Evolutionary conservation across 1,284 basidiomycete genomes (phyloP).

Genomic region (Cryptococcus maquisensis): DNA sequence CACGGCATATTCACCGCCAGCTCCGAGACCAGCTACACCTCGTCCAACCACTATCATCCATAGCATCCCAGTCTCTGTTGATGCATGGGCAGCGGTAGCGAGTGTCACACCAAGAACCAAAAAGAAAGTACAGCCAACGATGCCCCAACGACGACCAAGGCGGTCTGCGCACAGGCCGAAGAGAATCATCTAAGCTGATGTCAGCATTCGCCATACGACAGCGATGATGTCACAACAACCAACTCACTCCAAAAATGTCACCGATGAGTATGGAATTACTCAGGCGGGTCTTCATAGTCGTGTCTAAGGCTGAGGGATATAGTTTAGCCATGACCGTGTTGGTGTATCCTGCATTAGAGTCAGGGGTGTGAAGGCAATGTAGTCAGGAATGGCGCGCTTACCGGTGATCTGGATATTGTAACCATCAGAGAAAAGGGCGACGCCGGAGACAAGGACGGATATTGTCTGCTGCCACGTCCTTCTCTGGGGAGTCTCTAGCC

Average conservation of each 20-base stretch:
- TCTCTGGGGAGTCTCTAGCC: constrained; percentile 3
- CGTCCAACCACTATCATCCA: constrained; percentile 71
- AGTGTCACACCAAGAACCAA: constrained; percentile 30
- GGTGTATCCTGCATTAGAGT: constrained; percentile 2
- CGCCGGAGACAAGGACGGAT: constrained; percentile 23
- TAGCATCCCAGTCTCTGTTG: constrained; percentile 51
- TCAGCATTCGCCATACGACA: neutral
- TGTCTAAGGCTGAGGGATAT: constrained; percentile 15
- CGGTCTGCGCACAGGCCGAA: constrained; percentile 30
- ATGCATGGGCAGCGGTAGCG: constrained; percentile 18
- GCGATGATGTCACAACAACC: neutral
- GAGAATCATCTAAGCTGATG: constrained; percentile 8
- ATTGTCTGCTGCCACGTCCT: constrained; percentile 8
- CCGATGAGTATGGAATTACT: constrained; percentile 30
- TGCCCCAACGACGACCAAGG: constrained; percentile 27
- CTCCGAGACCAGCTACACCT: constrained; percentile 66
- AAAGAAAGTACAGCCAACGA: constrained; percentile 27
- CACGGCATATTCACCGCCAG: constrained; percentile 71
- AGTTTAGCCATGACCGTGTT: constrained; percentile 17
- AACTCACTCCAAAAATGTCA: constrained; percentile 19
- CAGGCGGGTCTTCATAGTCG: constrained; percentile 27
- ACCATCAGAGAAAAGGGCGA: constrained; percentile 30
- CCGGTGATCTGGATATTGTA: constrained; percentile 29
- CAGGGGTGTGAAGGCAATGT: neutral
- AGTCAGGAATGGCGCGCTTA: constrained; percentile 1